A percentile compares a stretch with the other conserved stretches of the same genome.
Evolutionary conservation across 2,329 filamentous ascomycete genomes (phyloP).

Genomic region (Hymenoscyphus repandus): DNA sequence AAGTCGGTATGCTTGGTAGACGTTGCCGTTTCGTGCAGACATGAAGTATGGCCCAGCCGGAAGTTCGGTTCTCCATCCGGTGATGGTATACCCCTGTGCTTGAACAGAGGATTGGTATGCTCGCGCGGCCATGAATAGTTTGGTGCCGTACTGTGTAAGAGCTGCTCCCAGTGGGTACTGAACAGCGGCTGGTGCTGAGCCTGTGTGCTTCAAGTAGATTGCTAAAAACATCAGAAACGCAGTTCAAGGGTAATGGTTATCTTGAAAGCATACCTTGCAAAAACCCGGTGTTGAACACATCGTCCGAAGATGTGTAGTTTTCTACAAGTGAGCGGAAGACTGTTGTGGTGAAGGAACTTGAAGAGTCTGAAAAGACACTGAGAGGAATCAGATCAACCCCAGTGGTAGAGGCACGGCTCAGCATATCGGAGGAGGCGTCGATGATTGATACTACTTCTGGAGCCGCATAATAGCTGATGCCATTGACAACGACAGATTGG

Average conservation of each 20-base stretch:
- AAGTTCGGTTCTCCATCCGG: slow-evolving; percentile 24
- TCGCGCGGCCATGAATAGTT: slow-evolving; percentile 18
- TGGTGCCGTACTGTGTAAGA: slow-evolving; percentile 19
- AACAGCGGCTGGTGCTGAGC: not conserved
- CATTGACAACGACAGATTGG: slow-evolving; percentile 25
- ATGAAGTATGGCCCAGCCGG: slow-evolving; percentile 47
- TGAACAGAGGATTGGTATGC: slow-evolving; percentile 10
- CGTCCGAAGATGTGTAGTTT: slow-evolving; percentile 22
- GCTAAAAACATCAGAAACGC: slow-evolving; percentile 9
- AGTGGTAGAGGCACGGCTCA: slow-evolving; percentile 11
- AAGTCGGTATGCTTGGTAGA: slow-evolving; percentile 44
- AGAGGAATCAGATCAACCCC: slow-evolving; percentile 23
- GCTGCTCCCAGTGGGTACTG: not conserved
- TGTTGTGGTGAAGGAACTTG: slow-evolving; percentile 15
- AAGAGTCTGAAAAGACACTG: slow-evolving; percentile 21
- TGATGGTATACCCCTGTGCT: not conserved
- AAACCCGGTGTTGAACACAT: slow-evolving; percentile 28
- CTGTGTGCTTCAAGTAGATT: slow-evolving; percentile 14
- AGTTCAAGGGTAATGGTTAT: not conserved
- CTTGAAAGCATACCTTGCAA: slow-evolving; percentile 19
- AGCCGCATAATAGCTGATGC: slow-evolving; percentile 30
- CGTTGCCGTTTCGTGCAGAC: slow-evolving; percentile 35
- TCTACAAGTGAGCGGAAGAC: slow-evolving; percentile 16
- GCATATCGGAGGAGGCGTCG: slow-evolving; percentile 10
- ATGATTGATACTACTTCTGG: slow-evolving; percentile 21